These are phyloP conservation scores for Microstegium vimineum DNA, from an alignment of 176 grass and related monocot genomes.

Conservation along the genomic window DNA sequence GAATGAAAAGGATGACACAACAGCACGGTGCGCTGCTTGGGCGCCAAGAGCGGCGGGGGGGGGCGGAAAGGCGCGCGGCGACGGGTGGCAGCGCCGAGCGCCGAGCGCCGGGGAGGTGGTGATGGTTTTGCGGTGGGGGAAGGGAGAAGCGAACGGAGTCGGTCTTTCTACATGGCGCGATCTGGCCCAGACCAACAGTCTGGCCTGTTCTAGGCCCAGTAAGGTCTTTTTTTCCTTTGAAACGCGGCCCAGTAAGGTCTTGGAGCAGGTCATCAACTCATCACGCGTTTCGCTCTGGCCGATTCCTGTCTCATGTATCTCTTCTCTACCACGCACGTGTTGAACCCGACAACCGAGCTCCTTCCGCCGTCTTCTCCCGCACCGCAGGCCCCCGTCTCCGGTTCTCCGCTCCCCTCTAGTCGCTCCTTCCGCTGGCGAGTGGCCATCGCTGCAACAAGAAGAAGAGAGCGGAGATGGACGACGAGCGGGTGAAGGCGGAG, in stretches of 20 bases:
- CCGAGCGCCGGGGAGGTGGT: not conserved
- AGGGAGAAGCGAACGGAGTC: not conserved
- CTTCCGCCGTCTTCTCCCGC: not conserved
- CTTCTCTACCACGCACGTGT: not conserved
- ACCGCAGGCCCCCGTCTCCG: not conserved
- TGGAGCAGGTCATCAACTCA: too few species aligned
- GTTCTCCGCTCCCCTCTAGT: not conserved
- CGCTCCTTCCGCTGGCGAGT: not conserved
- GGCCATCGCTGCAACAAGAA: not conserved
- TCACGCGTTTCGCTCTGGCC: too few species aligned
- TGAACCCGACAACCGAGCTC: not conserved
- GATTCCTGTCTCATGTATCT: not conserved
- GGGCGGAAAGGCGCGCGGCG: not conserved
- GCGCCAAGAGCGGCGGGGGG: not conserved
- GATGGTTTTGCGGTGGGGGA: not conserved
- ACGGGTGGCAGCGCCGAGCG: conserved; percentile 8
- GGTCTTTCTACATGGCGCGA: not conserved
- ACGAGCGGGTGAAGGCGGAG: conserved; percentile 73
- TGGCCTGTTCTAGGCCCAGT: not conserved
- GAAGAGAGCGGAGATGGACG: conserved; percentile 37
- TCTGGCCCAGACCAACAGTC: not conserved
- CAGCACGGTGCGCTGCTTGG: not conserved
- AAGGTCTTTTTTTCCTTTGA: too few species aligned
- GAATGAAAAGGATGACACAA: too few species aligned
- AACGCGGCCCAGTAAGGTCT: too few species aligned